A percentile compares a stretch with the other conserved stretches of the same genome.
Conservation (phyloP, 306 rosid genomes). For the Mimosa bimucronata region DNA sequence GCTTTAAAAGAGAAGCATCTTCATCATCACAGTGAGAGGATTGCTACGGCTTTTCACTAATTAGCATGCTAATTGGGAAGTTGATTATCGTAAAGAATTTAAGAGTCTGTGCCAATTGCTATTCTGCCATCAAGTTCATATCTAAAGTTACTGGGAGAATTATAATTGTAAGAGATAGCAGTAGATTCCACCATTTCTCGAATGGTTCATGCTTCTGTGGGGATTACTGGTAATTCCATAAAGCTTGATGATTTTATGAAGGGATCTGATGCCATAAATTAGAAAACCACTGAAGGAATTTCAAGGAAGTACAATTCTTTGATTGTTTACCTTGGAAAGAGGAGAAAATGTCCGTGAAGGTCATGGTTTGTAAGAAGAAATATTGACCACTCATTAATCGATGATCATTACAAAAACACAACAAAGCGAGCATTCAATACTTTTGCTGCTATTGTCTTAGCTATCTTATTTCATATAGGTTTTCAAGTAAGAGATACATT, state of each 20-base stretch:
- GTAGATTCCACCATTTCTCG: constrained; percentile 61
- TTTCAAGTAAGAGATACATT: too few species aligned
- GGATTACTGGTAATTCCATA: constrained; percentile 63
- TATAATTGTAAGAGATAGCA: constrained; percentile 57
- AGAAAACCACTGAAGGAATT: constrained; percentile 2
- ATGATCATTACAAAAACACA: not conserved
- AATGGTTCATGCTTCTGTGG: constrained; percentile 55
- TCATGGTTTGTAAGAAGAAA: not conserved
- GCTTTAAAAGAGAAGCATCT: constrained; percentile 49
- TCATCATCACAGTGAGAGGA: constrained; percentile 62
- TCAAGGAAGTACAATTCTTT: not conserved
- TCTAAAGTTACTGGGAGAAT: constrained; percentile 51
- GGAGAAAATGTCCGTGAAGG: constrained; percentile 1
- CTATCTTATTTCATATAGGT: too few species aligned
- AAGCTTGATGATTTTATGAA: constrained; percentile 17
- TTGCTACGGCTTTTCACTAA: constrained; percentile 57
- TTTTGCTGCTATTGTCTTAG: too few species aligned
- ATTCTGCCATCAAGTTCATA: constrained; percentile 56
- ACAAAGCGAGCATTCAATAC: not conserved
- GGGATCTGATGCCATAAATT: constrained; percentile 1
- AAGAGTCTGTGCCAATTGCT: constrained; percentile 61
- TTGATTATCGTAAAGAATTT: constrained; percentile 58
- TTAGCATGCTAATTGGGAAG: constrained; percentile 47
- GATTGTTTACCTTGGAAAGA: constrained; percentile 10
- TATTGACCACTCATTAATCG: not conserved